These are phyloP conservation scores for Trichoderma gracile DNA, from an alignment of 2,329 filamentous ascomycete species.

Conservation along the genomic window DNA sequence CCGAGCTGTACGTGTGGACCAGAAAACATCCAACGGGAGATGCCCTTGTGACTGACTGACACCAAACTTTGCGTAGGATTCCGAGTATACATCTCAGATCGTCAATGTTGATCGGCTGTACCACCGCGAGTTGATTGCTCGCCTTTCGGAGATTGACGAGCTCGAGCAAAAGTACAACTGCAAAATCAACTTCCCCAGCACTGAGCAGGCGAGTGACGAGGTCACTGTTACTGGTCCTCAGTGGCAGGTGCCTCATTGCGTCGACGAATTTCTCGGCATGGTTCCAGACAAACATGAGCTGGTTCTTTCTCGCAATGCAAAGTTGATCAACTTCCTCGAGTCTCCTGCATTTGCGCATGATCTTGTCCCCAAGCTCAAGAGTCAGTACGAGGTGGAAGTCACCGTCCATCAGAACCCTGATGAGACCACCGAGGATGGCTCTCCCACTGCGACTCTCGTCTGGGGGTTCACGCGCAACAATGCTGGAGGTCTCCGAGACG, in stretches of 20 bases:
- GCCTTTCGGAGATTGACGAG: constrained; percentile 86
- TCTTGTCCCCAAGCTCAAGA: constrained; percentile 79
- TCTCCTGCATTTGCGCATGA: constrained; percentile 79
- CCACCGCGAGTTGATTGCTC: constrained; percentile 88
- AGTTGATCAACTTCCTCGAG: constrained; percentile 78
- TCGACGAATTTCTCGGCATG: constrained; percentile 96
- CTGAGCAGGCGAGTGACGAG: constrained; percentile 93
- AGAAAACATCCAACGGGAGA: neutral
- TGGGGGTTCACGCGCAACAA: constrained; percentile 96
- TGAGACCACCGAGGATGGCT: constrained; percentile 58
- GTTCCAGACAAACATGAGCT: constrained; percentile 95
- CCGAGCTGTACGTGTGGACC: constrained; percentile 65
- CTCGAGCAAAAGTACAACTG: constrained; percentile 99
- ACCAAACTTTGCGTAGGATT: constrained; percentile 60
- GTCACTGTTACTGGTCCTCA: constrained; percentile 95
- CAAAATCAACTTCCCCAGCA: constrained; percentile 98
- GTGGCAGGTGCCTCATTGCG: constrained; percentile 96
- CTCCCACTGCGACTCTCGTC: constrained; percentile 62
- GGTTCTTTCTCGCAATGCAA: constrained; percentile 72
- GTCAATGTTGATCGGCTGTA: constrained; percentile 94
- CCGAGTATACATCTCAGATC: constrained; percentile 92
- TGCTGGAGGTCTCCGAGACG: constrained; percentile 89
- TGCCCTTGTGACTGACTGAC: neutral
- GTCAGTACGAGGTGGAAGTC: constrained; percentile 88
- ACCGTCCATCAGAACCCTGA: constrained; percentile 67